Percentiles rank a stretch among this genome's conserved stretches.
Evolutionary conservation across 148 eudicot species (phyloP).

Genomic region (Cornus florida): DNA sequence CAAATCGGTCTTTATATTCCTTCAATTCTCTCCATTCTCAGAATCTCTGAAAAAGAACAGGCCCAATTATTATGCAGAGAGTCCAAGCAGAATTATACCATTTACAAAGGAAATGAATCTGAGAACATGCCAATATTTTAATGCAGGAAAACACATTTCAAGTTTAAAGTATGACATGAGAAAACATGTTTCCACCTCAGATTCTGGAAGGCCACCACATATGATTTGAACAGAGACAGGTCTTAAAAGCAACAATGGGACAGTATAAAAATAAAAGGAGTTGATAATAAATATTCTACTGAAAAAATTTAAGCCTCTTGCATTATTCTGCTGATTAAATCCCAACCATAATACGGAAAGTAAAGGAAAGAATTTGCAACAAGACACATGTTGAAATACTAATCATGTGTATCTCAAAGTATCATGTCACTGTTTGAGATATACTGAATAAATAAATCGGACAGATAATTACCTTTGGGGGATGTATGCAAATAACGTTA

Average conservation of each 20-base stretch:
- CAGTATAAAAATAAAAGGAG: no score
- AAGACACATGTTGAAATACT: not conserved
- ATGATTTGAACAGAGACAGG: no score
- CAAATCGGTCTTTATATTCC: not conserved
- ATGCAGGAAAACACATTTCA: not conserved
- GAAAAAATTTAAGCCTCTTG: no score
- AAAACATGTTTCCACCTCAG: not conserved
- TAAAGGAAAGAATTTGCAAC: not conserved
- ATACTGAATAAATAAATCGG: not conserved
- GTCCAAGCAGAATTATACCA: not conserved
- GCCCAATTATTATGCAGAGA: not conserved
- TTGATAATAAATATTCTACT: no score
- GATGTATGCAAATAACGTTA: slow-evolving; percentile 64
- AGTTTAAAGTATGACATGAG: not conserved
- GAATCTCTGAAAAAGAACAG: not conserved
- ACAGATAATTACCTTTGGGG: slow-evolving; percentile 66
- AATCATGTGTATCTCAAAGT: not conserved
- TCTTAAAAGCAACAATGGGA: no score
- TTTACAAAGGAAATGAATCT: not conserved
- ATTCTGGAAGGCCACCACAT: no score
- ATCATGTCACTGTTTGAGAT: not conserved
- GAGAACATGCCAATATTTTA: not conserved
- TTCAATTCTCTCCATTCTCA: not conserved
- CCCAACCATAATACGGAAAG: no score
- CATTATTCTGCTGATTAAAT: no score